A percentile compares a stretch with the other conserved stretches of the same genome.
phyloP scores from a whole-genome alignment of 176 grass and related monocot species.

The Zea mays region DNA sequence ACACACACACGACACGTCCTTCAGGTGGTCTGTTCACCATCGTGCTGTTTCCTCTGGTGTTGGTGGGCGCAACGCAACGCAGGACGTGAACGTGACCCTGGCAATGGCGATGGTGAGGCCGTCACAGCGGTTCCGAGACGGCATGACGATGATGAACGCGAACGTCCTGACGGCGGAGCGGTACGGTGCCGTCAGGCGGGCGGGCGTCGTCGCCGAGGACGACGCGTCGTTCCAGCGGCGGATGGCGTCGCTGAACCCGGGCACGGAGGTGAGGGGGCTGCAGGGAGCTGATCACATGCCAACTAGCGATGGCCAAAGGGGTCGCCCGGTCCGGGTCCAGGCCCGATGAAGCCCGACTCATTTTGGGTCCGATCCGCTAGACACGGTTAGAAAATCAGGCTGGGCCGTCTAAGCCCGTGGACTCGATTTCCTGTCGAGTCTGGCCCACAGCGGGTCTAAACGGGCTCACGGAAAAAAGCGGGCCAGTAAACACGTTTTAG shows the following conservation, averaged over 20 bases:
- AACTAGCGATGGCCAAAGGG: too few relatives aligned
- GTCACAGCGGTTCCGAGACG: slow-evolving; percentile 1
- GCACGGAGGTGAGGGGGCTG: neutral
- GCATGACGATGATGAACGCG: neutral
- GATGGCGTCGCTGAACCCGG: slow-evolving; percentile 46
- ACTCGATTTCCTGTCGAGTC: too few relatives aligned
- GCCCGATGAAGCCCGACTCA: too few relatives aligned
- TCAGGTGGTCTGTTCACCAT: neutral
- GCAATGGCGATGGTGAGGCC: slow-evolving; percentile 29
- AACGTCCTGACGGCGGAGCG: slow-evolving; percentile 7
- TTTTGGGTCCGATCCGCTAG: too few relatives aligned
- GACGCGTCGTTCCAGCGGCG: neutral
- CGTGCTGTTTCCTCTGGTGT: neutral
- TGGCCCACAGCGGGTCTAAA: too few relatives aligned
- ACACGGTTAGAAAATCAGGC: too few relatives aligned
- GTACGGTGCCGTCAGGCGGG: slow-evolving; percentile 39
- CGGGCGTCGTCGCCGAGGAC: slow-evolving; percentile 38
- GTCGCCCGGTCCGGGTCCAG: too few relatives aligned
- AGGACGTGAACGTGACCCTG: slow-evolving; percentile 13
- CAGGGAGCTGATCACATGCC: neutral
- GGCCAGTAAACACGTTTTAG: too few relatives aligned
- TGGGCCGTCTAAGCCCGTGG: too few relatives aligned
- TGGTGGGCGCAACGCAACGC: neutral
- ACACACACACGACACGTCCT: neutral
- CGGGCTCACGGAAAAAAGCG: too few relatives aligned